These are phyloP conservation scores for Penicillium sp. DNA, from an alignment of 2,329 filamentous ascomycete genomes.

Conservation along the genomic window DNA sequence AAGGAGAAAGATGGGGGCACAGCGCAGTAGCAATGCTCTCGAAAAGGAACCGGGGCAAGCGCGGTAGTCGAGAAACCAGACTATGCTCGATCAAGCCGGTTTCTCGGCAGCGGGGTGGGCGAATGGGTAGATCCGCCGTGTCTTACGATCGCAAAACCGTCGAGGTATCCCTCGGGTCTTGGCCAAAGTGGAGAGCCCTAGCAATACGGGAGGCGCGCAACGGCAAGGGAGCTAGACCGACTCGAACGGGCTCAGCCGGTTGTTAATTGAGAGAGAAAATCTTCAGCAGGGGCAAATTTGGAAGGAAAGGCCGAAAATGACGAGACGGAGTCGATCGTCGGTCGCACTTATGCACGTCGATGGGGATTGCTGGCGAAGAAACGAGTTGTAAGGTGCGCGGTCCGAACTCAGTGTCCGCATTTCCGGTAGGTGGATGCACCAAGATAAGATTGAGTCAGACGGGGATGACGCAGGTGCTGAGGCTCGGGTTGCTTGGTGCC, in stretches of 20 bases:
- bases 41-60: conserved; percentile 17
- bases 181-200: not conserved
- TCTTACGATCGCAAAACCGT: not conserved
- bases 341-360: conserved; percentile 38
- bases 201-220: conserved; percentile 2
- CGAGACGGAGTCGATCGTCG: conserved; percentile 31
- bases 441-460: conserved; percentile 3
- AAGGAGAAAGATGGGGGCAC: conserved; percentile 14
- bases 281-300: not conserved
- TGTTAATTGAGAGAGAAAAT: not conserved
- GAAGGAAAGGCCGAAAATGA: not conserved
- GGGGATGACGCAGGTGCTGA: not conserved
- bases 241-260: not conserved
- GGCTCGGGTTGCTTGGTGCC: not conserved
- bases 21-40: not conserved
- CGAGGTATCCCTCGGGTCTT: not conserved
- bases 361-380: conserved; percentile 23
- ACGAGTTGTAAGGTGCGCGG: conserved; percentile 13
- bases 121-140: conserved; percentile 23
- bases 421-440: conserved; percentile 14
- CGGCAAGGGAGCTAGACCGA: conserved; percentile 19
- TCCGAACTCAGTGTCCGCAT: conserved; percentile 18
- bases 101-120: conserved; percentile 9
- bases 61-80: conserved; percentile 23
- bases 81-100: conserved; percentile 13